A percentile compares a stretch with the other conserved stretches of the same genome.
phyloP scores from a whole-genome alignment of 2,329 filamentous ascomycete species.

The Cladosporium sp. region DNA sequence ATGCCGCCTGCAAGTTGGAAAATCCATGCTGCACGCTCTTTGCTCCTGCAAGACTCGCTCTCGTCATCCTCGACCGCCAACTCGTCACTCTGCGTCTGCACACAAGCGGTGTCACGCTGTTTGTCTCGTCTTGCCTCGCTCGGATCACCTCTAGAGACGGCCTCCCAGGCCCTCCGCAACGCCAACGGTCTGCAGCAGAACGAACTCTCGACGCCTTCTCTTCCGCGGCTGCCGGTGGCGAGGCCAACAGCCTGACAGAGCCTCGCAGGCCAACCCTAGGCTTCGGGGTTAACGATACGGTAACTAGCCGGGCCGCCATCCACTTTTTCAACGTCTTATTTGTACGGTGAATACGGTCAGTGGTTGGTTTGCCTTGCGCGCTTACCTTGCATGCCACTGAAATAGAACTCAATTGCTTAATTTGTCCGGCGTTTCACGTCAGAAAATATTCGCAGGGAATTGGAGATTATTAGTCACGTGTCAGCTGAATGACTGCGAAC shows the following conservation, averaged over 20 bases:
- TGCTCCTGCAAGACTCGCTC: not conserved
- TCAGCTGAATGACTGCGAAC: not conserved
- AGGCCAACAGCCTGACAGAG: not conserved
- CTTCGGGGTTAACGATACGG: not conserved
- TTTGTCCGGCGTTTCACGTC: not conserved
- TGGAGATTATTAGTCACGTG: not conserved
- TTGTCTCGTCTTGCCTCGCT: not conserved
- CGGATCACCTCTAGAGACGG: not conserved
- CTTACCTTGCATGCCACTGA: not conserved
- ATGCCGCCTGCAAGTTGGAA: not conserved
- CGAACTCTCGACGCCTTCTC: conserved; percentile 2
- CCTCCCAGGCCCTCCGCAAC: conserved; percentile 1
- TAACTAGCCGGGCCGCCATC: not conserved
- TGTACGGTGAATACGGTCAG: not conserved
- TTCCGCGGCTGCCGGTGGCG: conserved; percentile 5
- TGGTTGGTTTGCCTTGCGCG: not conserved
- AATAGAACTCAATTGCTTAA: not conserved
- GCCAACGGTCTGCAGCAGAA: conserved; percentile 3
- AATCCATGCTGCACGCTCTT: not conserved
- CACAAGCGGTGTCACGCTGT: not conserved
- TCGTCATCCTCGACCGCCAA: not conserved
- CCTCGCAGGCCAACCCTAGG: not conserved
- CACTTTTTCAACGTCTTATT: not conserved
- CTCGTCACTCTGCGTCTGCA: conserved; percentile 3
- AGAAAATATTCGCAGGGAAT: not conserved